Conservation (phyloP, 2,329 filamentous ascomycete genomes). For the Pseudogymnoascus sp. region DNA sequence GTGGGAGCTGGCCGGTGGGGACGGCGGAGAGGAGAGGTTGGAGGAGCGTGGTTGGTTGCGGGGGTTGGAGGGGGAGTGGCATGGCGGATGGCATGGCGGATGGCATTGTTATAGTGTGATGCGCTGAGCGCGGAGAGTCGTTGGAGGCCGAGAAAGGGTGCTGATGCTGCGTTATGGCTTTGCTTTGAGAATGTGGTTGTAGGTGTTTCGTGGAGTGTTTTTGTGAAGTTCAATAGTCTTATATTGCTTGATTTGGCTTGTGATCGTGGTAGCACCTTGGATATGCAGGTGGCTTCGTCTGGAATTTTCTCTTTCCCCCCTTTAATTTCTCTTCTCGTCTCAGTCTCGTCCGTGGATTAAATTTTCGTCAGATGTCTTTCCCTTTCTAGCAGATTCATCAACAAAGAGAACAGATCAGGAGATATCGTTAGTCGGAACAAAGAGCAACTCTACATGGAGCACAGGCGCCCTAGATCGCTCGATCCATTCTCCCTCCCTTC, state of each 20-base stretch:
- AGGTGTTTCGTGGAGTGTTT: not conserved
- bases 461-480: not conserved
- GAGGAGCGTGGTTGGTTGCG: not conserved
- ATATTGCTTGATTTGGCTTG: not conserved
- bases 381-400: not conserved
- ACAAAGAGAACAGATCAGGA: not conserved
- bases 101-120: not conserved
- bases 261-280: not conserved
- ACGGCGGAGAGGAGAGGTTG: constrained; percentile 7
- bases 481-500: not conserved
- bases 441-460: not conserved
- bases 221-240: not conserved
- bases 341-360: not conserved
- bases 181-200: not conserved
- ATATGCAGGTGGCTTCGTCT: not conserved
- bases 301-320: not conserved
- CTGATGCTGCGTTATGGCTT: not conserved
- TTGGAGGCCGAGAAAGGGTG: not conserved
- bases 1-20: constrained; percentile 25
- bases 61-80: not conserved
- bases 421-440: not conserved
- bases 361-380: not conserved
- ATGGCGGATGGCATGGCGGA: not conserved
- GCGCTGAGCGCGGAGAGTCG: not conserved
- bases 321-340: not conserved